Percentiles rank a stretch among this genome's conserved stretches.
Conservation (phyloP, 2,329 filamentous ascomycete genomes). For the Fusarium nanum region DNA sequence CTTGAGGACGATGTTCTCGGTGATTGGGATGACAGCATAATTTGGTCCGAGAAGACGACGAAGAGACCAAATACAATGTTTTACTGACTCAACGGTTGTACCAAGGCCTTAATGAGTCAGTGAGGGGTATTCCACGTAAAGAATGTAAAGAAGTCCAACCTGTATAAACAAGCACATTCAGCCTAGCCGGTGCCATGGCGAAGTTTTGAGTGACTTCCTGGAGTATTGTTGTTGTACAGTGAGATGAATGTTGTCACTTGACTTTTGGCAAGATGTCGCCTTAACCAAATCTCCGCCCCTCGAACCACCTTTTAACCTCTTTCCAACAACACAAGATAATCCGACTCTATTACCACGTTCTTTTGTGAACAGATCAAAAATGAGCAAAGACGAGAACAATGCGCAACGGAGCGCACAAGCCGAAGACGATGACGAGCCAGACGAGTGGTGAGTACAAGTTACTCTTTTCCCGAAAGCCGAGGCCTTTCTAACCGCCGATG, state of each 20-base stretch:
- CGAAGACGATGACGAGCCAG: constrained; percentile 78
- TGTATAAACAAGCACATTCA: constrained; percentile 95
- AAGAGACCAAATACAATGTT: constrained; percentile 88
- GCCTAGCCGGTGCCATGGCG: constrained; percentile 70
- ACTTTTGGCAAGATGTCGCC: constrained; percentile 34
- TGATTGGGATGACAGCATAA: constrained; percentile 91
- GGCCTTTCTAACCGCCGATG: constrained; percentile 39
- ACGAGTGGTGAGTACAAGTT: constrained; percentile 80
- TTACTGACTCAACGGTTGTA: constrained; percentile 87
- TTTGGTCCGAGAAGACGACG: constrained; percentile 87
- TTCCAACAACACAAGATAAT: constrained; percentile 9
- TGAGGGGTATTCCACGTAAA: not conserved
- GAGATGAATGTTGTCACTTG: constrained; percentile 38
- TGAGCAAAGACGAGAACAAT: constrained; percentile 66
- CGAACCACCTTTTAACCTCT: constrained; percentile 39
- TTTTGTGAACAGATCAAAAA: constrained; percentile 44
- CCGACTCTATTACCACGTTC: not conserved
- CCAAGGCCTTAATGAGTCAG: constrained; percentile 72
- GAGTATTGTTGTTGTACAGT: not conserved
- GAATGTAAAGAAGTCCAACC: constrained; percentile 62
- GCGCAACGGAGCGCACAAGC: constrained; percentile 52
- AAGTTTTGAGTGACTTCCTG: too few relatives aligned
- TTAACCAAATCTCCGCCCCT: constrained; percentile 38
- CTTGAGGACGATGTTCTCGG: constrained; percentile 80
- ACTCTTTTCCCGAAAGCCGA: constrained; percentile 37